phyloP scores from a whole-genome alignment of 2,329 filamentous ascomycete species.

The Mariannaea elegans region DNA sequence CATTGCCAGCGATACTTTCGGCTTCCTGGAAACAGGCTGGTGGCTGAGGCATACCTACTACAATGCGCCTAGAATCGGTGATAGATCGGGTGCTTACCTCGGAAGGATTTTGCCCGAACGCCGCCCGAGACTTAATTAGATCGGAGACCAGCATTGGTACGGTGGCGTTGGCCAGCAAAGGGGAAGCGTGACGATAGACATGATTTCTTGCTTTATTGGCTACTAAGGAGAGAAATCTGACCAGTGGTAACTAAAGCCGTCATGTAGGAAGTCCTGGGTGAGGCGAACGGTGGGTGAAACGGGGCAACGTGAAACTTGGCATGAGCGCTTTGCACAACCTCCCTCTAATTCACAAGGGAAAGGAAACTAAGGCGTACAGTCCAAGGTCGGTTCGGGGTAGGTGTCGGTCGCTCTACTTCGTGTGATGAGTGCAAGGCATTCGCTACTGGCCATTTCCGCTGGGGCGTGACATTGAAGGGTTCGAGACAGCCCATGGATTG shows the following conservation, averaged over 20 bases:
- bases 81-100: constrained; percentile 2
- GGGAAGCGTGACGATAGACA: background rate
- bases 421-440: background rate
- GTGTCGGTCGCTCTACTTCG: background rate
- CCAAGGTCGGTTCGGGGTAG: background rate
- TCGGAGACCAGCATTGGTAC: background rate
- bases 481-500: constrained; percentile 1
- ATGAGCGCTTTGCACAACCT: background rate
- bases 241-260: too few species aligned
- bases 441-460: too few species aligned
- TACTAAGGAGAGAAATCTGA: too few species aligned
- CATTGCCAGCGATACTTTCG: too few species aligned
- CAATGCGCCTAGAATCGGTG: constrained; percentile 9
- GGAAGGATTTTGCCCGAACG: constrained; percentile 7
- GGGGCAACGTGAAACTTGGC: constrained; percentile 6
- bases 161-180: background rate
- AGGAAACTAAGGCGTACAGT: too few species aligned
- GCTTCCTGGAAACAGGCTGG: background rate
- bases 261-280: too few species aligned
- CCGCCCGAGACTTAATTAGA: too few species aligned
- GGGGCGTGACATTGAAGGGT: background rate
- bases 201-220: background rate
- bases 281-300: too few species aligned
- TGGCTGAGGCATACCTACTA: constrained; percentile 16
- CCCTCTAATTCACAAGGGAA: constrained; percentile 3